A percentile compares a stretch with the other conserved stretches of the same genome.
These are phyloP conservation scores for Mycosphaerelloides madeirae DNA, from an alignment of 2,329 filamentous ascomycete species.

Conservation along the genomic window DNA sequence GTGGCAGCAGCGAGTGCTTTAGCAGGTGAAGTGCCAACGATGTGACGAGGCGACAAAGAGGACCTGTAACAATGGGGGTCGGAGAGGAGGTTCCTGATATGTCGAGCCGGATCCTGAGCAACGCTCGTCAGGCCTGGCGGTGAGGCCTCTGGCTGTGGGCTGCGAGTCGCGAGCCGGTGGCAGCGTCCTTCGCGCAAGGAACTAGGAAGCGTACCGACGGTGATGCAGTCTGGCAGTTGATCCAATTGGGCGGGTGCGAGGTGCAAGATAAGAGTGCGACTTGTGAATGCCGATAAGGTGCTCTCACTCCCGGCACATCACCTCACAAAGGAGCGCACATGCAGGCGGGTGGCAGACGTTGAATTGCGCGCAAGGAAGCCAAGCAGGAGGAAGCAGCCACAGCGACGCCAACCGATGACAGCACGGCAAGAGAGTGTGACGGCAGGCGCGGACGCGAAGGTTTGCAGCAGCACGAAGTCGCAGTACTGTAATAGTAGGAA, in stretches of 20 bases:
- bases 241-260: slow-evolving; percentile 5
- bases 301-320: slow-evolving; percentile 11
- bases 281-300: background rate
- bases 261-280: slow-evolving; percentile 3
- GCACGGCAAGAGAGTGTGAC: too few relatives aligned
- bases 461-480: too few relatives aligned
- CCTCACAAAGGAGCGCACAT: slow-evolving; percentile 12
- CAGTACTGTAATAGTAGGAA: too few relatives aligned
- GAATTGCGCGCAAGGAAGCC: background rate
- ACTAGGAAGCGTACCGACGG: slow-evolving; percentile 6
- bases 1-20: background rate
- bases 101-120: too few relatives aligned
- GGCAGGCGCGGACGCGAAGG: too few relatives aligned
- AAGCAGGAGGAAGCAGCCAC: background rate
- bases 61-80: too few relatives aligned
- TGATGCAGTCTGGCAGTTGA: background rate
- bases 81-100: too few relatives aligned
- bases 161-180: too few relatives aligned
- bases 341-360: slow-evolving; percentile 6
- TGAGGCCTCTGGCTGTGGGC: slow-evolving; percentile 2
- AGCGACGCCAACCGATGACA: too few relatives aligned
- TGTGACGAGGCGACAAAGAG: slow-evolving; percentile 1
- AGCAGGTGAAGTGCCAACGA: background rate
- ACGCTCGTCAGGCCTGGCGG: slow-evolving; percentile 19
- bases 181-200: slow-evolving; percentile 22